phyloP scores from a whole-genome alignment of 225 moss, liverwort and hornwort genomes.

The Marchantia polymorpha region DNA sequence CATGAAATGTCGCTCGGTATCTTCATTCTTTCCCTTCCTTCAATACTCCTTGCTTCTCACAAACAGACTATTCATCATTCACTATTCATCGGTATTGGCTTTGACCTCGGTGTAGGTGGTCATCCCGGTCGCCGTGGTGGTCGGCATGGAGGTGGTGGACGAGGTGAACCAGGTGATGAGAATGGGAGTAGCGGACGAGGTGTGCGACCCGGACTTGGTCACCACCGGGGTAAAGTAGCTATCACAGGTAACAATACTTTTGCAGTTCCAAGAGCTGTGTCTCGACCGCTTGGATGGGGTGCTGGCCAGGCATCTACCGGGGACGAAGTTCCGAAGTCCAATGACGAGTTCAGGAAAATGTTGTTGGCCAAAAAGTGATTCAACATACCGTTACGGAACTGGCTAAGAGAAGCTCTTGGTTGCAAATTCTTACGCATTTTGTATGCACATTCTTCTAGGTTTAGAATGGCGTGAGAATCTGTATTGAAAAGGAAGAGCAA shows the following conservation, averaged over 20 bases:
- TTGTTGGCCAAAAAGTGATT: constrained; percentile 46
- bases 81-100: background rate
- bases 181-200: constrained; percentile 48
- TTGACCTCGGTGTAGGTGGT: constrained; percentile 33
- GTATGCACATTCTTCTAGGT: background rate
- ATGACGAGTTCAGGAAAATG: constrained; percentile 75
- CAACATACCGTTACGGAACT: background rate
- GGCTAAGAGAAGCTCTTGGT: background rate
- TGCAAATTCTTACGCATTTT: background rate
- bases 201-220: constrained; percentile 45
- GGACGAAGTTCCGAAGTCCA: constrained; percentile 73
- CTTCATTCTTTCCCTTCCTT: background rate
- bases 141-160: constrained; percentile 39
- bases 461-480: background rate
- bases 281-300: constrained; percentile 79
- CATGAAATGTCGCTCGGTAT: background rate
- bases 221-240: constrained; percentile 76
- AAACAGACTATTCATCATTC: background rate
- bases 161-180: constrained; percentile 47
- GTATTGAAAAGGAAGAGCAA: background rate
- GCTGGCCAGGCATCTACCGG: constrained; percentile 56
- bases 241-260: constrained; percentile 69
- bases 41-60: background rate
- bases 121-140: constrained; percentile 35
- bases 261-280: constrained; percentile 72